Conservation (phyloP, 768 basidiomycete genomes). For the Mycena rebaudengoi region DNA sequence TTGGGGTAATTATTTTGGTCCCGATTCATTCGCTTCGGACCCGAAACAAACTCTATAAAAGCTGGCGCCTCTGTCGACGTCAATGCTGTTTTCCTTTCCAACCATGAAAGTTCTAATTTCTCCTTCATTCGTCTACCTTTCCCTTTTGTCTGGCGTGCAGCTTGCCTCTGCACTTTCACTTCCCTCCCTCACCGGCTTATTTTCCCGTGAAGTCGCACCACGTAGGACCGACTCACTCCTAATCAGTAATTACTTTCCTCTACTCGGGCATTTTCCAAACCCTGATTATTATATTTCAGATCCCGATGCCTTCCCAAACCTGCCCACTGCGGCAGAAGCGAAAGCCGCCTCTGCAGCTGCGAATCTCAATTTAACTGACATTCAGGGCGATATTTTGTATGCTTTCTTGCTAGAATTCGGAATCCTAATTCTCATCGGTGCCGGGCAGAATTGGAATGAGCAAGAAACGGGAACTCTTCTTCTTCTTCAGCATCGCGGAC, state of each 20-base stretch:
- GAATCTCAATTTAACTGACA: conserved; percentile 23
- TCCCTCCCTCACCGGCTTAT: too few species aligned
- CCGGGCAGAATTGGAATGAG: conserved; percentile 30
- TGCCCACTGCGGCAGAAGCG: conserved; percentile 9
- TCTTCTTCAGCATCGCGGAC: conserved; percentile 31
- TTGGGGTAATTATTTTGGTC: too few species aligned
- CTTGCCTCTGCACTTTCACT: too few species aligned
- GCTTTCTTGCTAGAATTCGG: not conserved
- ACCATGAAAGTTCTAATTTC: too few species aligned
- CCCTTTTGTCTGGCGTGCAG: too few species aligned
- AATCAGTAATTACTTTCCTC: conserved; percentile 4
- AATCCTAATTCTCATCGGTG: not conserved
- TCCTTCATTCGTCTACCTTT: too few species aligned
- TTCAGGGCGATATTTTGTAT: conserved; percentile 33
- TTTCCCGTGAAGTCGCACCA: too few species aligned
- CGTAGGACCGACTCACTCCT: not conserved
- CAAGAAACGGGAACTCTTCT: conserved; percentile 33
- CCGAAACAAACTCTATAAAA: too few species aligned
- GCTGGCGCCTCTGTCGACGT: too few species aligned
- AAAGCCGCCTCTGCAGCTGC: conserved; percentile 17
- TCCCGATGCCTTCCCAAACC: conserved; percentile 6
- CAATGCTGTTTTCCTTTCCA: too few species aligned
- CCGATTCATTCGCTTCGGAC: too few species aligned
- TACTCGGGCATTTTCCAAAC: too few species aligned
- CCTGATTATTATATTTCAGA: not conserved